Evolutionary conservation across 2,329 filamentous ascomycete species (phyloP).

Genomic region (Pseudopithomyces maydicus): DNA sequence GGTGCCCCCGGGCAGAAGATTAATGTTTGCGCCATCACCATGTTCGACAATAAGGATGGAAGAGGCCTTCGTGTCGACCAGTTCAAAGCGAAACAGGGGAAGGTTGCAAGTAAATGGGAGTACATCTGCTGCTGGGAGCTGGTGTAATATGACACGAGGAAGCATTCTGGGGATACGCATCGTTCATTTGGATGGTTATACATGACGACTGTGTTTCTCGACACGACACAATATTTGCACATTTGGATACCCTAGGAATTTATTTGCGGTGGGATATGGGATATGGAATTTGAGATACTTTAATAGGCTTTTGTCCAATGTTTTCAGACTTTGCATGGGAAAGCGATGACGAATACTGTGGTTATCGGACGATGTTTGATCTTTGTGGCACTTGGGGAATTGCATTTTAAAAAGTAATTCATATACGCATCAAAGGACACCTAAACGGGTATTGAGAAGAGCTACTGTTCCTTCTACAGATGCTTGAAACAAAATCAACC

Average conservation of each 20-base stretch:
- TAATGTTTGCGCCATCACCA: constrained; percentile 66
- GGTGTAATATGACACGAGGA: constrained; percentile 35
- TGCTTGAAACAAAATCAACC: no score
- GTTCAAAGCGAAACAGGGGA: constrained; percentile 51
- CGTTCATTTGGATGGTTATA: background rate
- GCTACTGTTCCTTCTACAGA: no score
- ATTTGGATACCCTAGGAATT: constrained; percentile 11
- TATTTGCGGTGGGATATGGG: background rate
- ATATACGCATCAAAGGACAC: no score
- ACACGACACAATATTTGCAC: background rate
- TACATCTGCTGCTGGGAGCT: constrained; percentile 62
- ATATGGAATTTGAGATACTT: background rate
- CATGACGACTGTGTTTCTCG: background rate
- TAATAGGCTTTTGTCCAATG: no score
- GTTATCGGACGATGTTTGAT: no score
- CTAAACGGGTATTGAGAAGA: no score
- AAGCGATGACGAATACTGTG: no score
- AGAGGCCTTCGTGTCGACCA: constrained; percentile 55
- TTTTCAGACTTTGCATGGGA: no score
- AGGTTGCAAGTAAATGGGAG: constrained; percentile 55
- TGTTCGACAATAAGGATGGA: constrained; percentile 55
- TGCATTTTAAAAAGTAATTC: no score
- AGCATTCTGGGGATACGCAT: background rate
- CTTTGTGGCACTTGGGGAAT: no score
- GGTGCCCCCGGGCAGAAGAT: constrained; percentile 61